Percentiles rank a stretch among this genome's conserved stretches.
These are phyloP conservation scores for Clonostachys rhizophaga DNA, from an alignment of 2,329 filamentous ascomycete species.

Conservation along the genomic window DNA sequence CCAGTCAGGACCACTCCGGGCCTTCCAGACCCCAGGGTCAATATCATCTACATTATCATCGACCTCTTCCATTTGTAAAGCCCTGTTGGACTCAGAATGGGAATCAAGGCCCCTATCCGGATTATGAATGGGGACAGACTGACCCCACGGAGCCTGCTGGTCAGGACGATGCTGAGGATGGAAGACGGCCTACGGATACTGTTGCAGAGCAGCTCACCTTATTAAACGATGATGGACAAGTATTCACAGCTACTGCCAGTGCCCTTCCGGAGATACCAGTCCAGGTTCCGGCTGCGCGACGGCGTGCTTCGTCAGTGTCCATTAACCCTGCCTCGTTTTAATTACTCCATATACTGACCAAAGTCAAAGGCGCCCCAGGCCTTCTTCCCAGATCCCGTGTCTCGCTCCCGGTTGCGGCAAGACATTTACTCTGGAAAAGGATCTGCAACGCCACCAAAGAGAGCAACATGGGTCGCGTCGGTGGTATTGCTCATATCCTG, in stretches of 20 bases:
- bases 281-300: neutral
- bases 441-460: constrained; percentile 3
- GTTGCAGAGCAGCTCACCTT: neutral
- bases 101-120: constrained; percentile 7
- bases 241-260: neutral
- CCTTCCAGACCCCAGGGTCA: constrained; percentile 1
- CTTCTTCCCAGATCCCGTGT: constrained; percentile 1
- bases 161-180: constrained; percentile 3
- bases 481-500: constrained; percentile 2
- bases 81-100: constrained; percentile 6
- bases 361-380: neutral
- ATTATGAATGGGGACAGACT: constrained; percentile 4
- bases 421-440: constrained; percentile 4
- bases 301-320: neutral
- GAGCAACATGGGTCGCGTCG: neutral
- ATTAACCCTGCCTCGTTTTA: neutral
- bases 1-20: constrained; percentile 4
- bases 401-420: neutral
- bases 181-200: neutral
- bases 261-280: neutral
- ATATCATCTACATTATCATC: constrained; percentile 1
- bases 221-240: neutral
- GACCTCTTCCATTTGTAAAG: constrained; percentile 4
- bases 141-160: constrained; percentile 7
- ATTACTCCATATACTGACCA: neutral